Percentiles rank a stretch among this genome's conserved stretches.
phyloP scores from a whole-genome alignment of 345 rosid species.

The Aquilaria malaccensis region DNA sequence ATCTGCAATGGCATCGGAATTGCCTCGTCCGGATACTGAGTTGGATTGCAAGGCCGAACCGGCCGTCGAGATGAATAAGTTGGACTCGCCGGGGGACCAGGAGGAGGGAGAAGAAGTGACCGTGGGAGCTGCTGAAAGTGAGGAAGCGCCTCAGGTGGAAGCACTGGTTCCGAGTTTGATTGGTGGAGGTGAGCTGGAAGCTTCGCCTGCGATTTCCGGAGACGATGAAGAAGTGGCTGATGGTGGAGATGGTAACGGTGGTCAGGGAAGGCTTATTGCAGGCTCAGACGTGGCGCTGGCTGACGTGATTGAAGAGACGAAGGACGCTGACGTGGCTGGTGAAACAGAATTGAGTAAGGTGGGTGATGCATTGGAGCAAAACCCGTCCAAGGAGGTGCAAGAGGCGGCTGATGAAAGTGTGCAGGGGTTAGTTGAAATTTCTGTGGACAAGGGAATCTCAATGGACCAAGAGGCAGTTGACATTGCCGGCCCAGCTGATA shows the following conservation, averaged over 20 bases:
- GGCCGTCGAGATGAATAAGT: slow-evolving; percentile 14
- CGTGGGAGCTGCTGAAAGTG: slow-evolving; percentile 7
- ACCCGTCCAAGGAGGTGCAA: background rate
- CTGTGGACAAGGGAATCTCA: too few relatives aligned
- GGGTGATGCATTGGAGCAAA: background rate
- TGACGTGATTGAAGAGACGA: background rate
- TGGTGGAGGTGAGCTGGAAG: slow-evolving; percentile 11
- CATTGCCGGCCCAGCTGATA: background rate
- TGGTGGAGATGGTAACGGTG: slow-evolving; percentile 13
- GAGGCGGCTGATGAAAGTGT: slow-evolving; percentile 4
- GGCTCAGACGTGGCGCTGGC: slow-evolving; percentile 13
- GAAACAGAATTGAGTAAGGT: slow-evolving; percentile 12
- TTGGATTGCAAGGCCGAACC: slow-evolving; percentile 16
- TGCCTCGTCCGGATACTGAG: slow-evolving; percentile 1
- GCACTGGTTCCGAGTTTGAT: slow-evolving; percentile 16
- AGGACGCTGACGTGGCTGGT: slow-evolving; percentile 1
- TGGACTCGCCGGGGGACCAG: slow-evolving; percentile 2
- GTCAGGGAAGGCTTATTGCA: slow-evolving; percentile 11
- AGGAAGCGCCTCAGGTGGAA: background rate
- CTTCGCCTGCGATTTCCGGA: slow-evolving; percentile 2
- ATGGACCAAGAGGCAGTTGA: slow-evolving; percentile 3
- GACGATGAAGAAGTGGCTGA: slow-evolving; percentile 9
- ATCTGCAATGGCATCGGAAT: background rate
- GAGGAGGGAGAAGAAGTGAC: background rate
- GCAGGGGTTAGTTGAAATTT: too few relatives aligned